Evolutionary conservation across 176 grass and related monocot species (phyloP).

Genomic region (Alopecurus myosuroides): DNA sequence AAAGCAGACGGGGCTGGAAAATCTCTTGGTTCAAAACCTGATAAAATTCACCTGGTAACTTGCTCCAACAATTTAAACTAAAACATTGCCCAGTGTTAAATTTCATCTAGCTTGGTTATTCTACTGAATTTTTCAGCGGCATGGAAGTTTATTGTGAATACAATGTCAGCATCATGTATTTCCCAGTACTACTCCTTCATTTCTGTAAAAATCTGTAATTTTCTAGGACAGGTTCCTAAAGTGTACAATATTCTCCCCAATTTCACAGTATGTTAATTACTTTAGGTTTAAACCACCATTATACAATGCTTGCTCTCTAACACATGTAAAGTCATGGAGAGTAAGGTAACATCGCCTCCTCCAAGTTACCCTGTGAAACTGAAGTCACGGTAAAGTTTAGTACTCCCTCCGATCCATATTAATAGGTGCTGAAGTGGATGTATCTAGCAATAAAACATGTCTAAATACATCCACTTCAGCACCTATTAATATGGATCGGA

Average conservation of each 20-base stretch:
- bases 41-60: constrained; percentile 95
- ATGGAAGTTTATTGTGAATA: not conserved
- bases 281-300: constrained; percentile 1
- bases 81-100: not conserved
- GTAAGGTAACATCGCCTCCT: not conserved
- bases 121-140: not conserved
- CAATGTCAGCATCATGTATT: not conserved
- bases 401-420: too few species aligned
- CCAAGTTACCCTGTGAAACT: not conserved
- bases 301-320: not conserved
- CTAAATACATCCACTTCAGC: too few species aligned
- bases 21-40: constrained; percentile 66
- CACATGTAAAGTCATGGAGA: constrained; percentile 3
- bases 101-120: not conserved
- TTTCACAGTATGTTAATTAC: constrained; percentile 4
- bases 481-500: too few species aligned
- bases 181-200: not conserved
- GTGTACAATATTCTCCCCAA: not conserved
- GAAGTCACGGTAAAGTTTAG: not conserved
- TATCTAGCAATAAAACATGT: too few species aligned
- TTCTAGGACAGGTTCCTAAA: not conserved
- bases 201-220: not conserved
- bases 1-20: constrained; percentile 65
- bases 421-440: too few species aligned
- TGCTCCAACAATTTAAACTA: not conserved